These are phyloP conservation scores for Microbotryomycetes sp. DNA, from an alignment of 1,284 basidiomycete species.

Conservation along the genomic window DNA sequence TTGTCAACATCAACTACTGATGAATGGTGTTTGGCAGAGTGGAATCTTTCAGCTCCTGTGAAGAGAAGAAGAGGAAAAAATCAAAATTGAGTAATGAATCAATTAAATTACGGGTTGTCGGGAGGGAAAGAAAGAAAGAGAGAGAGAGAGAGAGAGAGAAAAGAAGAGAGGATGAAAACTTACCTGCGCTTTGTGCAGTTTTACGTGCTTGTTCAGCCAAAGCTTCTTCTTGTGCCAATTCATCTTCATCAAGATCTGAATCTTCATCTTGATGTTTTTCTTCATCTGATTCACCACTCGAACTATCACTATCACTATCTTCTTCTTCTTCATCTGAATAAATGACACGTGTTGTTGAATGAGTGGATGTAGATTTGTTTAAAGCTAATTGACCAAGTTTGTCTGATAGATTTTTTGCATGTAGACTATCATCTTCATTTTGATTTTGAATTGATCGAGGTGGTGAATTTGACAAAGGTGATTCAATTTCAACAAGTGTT, in stretches of 20 bases:
- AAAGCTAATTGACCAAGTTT: not conserved
- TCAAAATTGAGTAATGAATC: too few relatives aligned
- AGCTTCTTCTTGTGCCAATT: slow-evolving; percentile 26
- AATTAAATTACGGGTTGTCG: not conserved
- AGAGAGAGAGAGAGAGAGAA: too few relatives aligned
- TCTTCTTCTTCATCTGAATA: not conserved
- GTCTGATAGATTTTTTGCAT: not conserved
- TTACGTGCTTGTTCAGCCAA: slow-evolving; percentile 16
- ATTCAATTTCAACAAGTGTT: not conserved
- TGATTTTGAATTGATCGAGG: not conserved
- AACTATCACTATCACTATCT: not conserved
- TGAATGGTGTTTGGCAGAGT: slow-evolving; percentile 11
- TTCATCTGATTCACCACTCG: slow-evolving; percentile 4
- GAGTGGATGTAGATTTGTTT: not conserved
- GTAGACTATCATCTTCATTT: not conserved
- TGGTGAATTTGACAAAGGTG: not conserved
- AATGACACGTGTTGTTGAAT: not conserved
- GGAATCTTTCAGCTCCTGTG: slow-evolving; percentile 21
- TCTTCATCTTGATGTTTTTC: slow-evolving; percentile 14
- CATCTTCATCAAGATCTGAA: slow-evolving; percentile 22
- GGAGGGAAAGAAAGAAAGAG: not conserved
- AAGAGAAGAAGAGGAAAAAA: not conserved
- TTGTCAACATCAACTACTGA: not conserved
- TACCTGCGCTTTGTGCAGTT: slow-evolving; percentile 14
- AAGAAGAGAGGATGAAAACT: too few relatives aligned